A percentile compares a stretch with the other conserved stretches of the same genome.
These are phyloP conservation scores for Sungouiella blattae DNA, from an alignment of 805 yeast species.

Conservation along the genomic window DNA sequence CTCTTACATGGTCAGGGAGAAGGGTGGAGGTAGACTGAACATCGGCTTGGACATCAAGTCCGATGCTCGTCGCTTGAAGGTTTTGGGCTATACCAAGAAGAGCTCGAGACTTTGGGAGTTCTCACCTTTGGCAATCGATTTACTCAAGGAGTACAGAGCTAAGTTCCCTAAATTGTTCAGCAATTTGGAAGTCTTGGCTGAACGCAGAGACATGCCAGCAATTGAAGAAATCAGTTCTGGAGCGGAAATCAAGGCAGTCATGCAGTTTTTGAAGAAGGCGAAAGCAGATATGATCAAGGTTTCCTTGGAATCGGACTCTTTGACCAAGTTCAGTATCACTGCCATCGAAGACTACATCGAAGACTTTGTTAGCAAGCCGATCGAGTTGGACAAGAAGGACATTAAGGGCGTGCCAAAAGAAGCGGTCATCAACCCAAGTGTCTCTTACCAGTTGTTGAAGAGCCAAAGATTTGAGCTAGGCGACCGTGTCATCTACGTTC, in stretches of 20 bases:
- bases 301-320: conserved; percentile 71
- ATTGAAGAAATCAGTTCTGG: conserved; percentile 34
- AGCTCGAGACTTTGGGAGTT: conserved; percentile 70
- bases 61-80: conserved; percentile 76
- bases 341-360: conserved; percentile 64
- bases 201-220: conserved; percentile 33
- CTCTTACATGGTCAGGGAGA: conserved; percentile 56
- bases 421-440: conserved; percentile 75
- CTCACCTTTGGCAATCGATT: conserved; percentile 66
- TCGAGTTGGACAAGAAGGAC: conserved; percentile 46
- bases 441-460: conserved; percentile 66
- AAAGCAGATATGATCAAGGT: conserved; percentile 53
- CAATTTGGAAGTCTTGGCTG: conserved; percentile 22
- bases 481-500: conserved; percentile 83
- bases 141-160: conserved; percentile 57
- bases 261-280: conserved; percentile 49
- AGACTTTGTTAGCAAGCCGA: conserved; percentile 44
- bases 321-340: conserved; percentile 61
- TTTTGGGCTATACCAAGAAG: conserved; percentile 79
- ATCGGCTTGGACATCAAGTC: conserved; percentile 84
- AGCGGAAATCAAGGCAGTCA: conserved; percentile 41
- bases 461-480: conserved; percentile 80
- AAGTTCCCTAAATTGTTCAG: conserved; percentile 62
- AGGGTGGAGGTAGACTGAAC: conserved; percentile 46
- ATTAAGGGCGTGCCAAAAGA: conserved; percentile 80